Evolutionary conservation across 169 alveolate species (phyloP).

Genomic region (Plasmodium fragile): DNA sequence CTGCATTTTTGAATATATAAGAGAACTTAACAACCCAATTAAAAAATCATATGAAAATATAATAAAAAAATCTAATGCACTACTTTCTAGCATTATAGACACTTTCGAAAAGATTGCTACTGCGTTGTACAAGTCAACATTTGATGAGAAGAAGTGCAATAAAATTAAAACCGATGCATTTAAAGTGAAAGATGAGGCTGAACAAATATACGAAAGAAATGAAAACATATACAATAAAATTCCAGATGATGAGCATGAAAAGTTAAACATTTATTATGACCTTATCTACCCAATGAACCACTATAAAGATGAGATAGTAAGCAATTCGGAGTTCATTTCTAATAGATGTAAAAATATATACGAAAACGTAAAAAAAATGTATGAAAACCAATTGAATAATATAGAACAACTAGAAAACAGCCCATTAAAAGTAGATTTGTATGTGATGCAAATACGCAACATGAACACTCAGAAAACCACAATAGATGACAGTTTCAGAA

Average conservation of each 20-base stretch:
- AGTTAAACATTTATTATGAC: not conserved
- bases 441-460: not conserved
- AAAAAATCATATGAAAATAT: not conserved
- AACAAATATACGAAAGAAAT: not conserved
- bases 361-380: not conserved
- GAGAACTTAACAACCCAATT: not conserved
- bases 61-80: not conserved
- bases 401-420: not conserved
- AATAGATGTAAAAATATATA: not conserved
- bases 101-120: not conserved
- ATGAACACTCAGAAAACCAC: not conserved
- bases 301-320: not conserved
- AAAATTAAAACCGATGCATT: not conserved
- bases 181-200: not conserved
- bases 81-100: conserved; percentile 4
- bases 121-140: not conserved
- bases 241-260: not conserved
- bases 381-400: not conserved
- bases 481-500: not conserved
- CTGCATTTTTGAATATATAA: not conserved
- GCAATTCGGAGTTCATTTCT: not conserved
- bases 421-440: not conserved
- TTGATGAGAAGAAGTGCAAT: not conserved
- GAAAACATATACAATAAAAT: not conserved
- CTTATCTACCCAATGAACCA: not conserved